These are phyloP conservation scores for Nakazawaea ishiwadae DNA, from an alignment of 805 yeast species.

Conservation along the genomic window DNA sequence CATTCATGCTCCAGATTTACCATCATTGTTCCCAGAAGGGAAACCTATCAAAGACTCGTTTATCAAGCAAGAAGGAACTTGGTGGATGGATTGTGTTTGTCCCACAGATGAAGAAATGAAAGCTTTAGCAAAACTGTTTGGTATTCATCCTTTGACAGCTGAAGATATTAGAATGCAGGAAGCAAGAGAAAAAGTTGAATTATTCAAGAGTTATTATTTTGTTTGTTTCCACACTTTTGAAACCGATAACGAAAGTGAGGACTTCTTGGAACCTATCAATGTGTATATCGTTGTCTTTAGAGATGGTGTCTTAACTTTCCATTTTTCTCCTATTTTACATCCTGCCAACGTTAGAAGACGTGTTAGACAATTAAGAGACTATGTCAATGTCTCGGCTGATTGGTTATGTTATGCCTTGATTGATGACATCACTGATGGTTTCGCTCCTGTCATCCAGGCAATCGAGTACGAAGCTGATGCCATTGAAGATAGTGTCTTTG, in stretches of 20 bases:
- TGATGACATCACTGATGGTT: conserved; percentile 82
- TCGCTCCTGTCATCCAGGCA: conserved; percentile 75
- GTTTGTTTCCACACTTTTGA: conserved; percentile 97
- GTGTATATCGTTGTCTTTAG: conserved; percentile 70
- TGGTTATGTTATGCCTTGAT: conserved; percentile 81
- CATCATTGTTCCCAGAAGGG: conserved; percentile 65
- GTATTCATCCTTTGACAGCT: conserved; percentile 95
- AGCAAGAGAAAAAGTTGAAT: conserved; percentile 94
- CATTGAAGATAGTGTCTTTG: conserved; percentile 81
- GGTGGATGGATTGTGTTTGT: conserved; percentile 96
- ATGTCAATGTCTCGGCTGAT: conserved; percentile 73
- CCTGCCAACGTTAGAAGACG: conserved; percentile 78
- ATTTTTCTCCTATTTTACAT: conserved; percentile 62
- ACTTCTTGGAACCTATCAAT: conserved; percentile 75
- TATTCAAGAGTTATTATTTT: conserved; percentile 85
- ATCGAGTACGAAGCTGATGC: conserved; percentile 80
- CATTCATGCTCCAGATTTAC: conserved; percentile 82
- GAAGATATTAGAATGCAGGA: conserved; percentile 97
- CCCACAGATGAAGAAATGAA: conserved; percentile 97
- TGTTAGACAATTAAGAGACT: conserved; percentile 73
- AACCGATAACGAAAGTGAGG: conserved; percentile 75
- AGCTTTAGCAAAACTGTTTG: conserved; percentile 86
- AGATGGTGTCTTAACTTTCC: conserved; percentile 65
- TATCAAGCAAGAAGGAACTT: conserved; percentile 66
- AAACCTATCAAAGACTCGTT: conserved; percentile 67